Percentiles rank a stretch among this genome's conserved stretches.
Conservation (phyloP, 192 early-diverging fungal genomes). For the Coemansia javaensis region DNA sequence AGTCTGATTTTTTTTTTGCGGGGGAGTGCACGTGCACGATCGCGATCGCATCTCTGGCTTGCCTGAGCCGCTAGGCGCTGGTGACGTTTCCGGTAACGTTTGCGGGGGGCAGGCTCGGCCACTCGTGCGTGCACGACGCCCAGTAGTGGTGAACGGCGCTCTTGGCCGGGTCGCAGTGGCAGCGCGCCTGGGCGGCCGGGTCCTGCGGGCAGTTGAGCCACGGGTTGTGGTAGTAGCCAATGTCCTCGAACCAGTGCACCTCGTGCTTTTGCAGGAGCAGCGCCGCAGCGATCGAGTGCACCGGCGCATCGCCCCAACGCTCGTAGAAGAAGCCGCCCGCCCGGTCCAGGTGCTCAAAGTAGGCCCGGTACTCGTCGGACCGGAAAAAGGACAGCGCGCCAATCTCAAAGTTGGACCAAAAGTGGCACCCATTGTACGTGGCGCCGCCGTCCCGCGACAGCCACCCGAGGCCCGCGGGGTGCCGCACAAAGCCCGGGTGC, state of each 20-base stretch:
- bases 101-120: slow-evolving; percentile 19
- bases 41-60: too few relatives aligned
- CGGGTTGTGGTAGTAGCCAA: slow-evolving; percentile 62
- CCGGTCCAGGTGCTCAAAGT: slow-evolving; percentile 67
- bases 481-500: slow-evolving; percentile 51
- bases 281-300: slow-evolving; percentile 61
- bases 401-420: slow-evolving; percentile 92
- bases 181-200: slow-evolving; percentile 25
- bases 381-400: slow-evolving; percentile 64
- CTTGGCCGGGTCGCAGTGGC: slow-evolving; percentile 46
- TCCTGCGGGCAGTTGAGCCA: slow-evolving; percentile 49
- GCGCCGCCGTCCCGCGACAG: slow-evolving; percentile 44
- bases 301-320: slow-evolving; percentile 70
- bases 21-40: too few relatives aligned
- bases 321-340: slow-evolving; percentile 84
- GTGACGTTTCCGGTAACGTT: too few relatives aligned
- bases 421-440: slow-evolving; percentile 77
- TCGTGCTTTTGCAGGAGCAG: slow-evolving; percentile 54
- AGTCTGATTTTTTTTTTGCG: too few relatives aligned
- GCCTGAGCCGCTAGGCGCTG: too few relatives aligned
- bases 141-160: slow-evolving; percentile 45
- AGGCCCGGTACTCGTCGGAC: slow-evolving; percentile 60
- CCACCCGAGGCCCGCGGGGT: slow-evolving; percentile 47
- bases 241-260: slow-evolving; percentile 67
- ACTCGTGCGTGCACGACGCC: slow-evolving; percentile 44